Evolutionary conservation across 345 rosid genomes (phyloP), one percentile per base, ranked within the genome.

Genomic region (Dipteronia sinensis): DNA sequence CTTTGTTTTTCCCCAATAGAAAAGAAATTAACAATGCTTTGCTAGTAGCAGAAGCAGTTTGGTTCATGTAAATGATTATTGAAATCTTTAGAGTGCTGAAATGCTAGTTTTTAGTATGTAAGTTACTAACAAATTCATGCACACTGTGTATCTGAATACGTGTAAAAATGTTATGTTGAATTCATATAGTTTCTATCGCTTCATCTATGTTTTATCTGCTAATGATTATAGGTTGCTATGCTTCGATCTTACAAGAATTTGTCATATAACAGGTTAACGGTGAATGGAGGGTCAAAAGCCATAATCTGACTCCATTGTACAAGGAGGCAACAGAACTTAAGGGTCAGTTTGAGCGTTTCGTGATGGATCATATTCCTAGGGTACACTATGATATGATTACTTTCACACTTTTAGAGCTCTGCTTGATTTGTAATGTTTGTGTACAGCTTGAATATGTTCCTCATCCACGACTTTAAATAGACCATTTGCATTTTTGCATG

Each of bases 261-360:
- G 65, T 53, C 31, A 77, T 76, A 27, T 22, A 72, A 74, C 85
- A 92, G 98, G 81, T 92, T 81, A 88, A 89, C 77, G 98, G 90
- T 69, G 68, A 63, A 81, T 92, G 95, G 95, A 90, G 89, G 80
- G 81, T 87, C 44, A 89, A 90, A 47, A 89, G 84, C 76, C 88
- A 83, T 73, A 89, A 90, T 73, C 82, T 92, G 90, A 81, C 88
- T 56, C 88, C 78, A 73, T 87, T 92, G 62, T 88, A 91, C 49
- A 84, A 83, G 74, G 86, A 83, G 77, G 97, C 98, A 17, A 85
- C 78, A 78, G 94, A 88, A 67, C 93, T 94, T 47, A 94, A 85
- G 85, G 83, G 79, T n/a, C 81, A 80, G 83, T 94, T 94, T 59
- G 66, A 44, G 4, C 77, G 90, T 65, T 94, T 94, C 81, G 80